Evolutionary conservation across 768 basidiomycete genomes (phyloP).

Genomic region (Xerocomellus amylosporus): DNA sequence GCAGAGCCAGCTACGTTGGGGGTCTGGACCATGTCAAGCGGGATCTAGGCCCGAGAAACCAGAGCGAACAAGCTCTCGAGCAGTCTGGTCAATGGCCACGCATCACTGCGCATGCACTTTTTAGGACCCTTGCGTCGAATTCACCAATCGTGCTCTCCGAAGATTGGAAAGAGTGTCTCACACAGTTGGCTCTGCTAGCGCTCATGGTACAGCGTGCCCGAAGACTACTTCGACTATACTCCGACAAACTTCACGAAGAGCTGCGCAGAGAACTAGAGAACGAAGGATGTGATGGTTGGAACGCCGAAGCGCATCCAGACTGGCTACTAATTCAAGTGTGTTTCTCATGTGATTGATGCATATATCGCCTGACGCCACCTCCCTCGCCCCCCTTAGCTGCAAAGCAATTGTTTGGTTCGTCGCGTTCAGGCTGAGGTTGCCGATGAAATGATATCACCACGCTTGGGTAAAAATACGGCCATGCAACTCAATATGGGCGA

Average conservation of each 20-base stretch:
- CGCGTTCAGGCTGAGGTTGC: constrained; percentile 43
- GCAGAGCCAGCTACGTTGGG: constrained; percentile 1
- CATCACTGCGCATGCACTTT: constrained; percentile 29
- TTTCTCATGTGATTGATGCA: background rate
- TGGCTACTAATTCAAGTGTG: constrained; percentile 47
- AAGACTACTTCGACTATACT: constrained; percentile 30
- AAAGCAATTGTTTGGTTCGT: constrained; percentile 43
- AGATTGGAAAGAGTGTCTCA: constrained; percentile 33
- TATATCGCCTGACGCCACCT: background rate
- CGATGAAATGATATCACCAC: constrained; percentile 46
- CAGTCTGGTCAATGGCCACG: constrained; percentile 39
- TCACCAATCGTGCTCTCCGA: constrained; percentile 12
- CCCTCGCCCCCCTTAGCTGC: constrained; percentile 35
- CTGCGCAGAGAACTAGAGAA: constrained; percentile 29
- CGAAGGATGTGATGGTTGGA: constrained; percentile 21
- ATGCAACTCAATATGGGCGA: constrained; percentile 61
- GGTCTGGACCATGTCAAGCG: background rate
- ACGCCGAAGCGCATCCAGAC: constrained; percentile 28
- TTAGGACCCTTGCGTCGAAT: constrained; percentile 31
- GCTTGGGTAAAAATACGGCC: constrained; percentile 34
- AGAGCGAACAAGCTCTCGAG: constrained; percentile 17
- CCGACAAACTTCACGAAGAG: constrained; percentile 28
- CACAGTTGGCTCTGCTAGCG: constrained; percentile 26
- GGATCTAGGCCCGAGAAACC: constrained; percentile 13
- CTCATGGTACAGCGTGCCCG: constrained; percentile 39